These are phyloP conservation scores for Triticum aestivum DNA, from an alignment of 176 grass and related monocot species.

Conservation along the genomic window DNA sequence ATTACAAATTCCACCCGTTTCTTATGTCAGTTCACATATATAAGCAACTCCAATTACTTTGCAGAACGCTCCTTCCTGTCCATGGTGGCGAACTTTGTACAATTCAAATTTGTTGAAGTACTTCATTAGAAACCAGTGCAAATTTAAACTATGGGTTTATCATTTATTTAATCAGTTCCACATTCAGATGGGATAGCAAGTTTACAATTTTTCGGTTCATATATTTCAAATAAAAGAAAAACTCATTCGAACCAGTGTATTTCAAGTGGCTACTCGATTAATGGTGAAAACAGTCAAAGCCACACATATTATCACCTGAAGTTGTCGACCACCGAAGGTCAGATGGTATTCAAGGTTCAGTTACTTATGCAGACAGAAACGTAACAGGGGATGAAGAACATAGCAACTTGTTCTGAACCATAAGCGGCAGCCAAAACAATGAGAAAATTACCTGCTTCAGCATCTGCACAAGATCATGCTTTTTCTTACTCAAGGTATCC, in stretches of 20 bases:
- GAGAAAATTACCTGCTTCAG: conserved; percentile 84
- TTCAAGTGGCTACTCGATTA: background rate
- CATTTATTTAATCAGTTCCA: background rate
- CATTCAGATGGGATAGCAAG: background rate
- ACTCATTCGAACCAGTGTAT: background rate
- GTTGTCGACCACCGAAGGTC: background rate
- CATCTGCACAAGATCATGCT: conserved; percentile 98
- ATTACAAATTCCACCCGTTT: background rate
- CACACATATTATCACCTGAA: background rate
- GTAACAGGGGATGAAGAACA: background rate
- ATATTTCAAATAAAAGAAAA: background rate
- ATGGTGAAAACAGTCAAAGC: background rate
- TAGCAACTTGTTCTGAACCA: background rate
- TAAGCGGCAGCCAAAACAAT: background rate
- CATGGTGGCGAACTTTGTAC: background rate
- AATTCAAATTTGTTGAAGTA: background rate
- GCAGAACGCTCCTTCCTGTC: background rate
- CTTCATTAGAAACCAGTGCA: background rate
- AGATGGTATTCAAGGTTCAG: background rate
- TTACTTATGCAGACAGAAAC: background rate
- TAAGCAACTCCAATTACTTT: background rate
- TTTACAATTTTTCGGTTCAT: background rate
- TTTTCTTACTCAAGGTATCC: conserved; percentile 72
- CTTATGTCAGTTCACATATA: background rate
- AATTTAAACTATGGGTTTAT: background rate